Evolutionary conservation across 2,329 filamentous ascomycete genomes (phyloP), one percentile per base, ranked within the genome.

Genomic region (Trichoderma atrobrunneum): DNA sequence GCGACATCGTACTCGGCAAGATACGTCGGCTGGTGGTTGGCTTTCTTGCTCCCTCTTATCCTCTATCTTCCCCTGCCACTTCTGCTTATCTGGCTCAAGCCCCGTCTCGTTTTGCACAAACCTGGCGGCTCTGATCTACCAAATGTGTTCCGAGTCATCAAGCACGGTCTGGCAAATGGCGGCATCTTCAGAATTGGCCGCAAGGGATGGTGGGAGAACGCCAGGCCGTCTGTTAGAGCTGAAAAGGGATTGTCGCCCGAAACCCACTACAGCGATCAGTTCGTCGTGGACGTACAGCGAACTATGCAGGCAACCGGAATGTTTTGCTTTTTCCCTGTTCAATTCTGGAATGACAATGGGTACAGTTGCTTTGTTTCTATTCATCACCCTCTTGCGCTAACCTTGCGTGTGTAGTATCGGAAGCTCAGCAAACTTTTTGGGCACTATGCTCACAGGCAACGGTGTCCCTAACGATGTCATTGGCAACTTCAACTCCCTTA

Each of bases 281-380:
- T 90, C 84, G 90, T 93, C 65, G 88, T 89, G 76, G 90, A 92
- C 75, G 87, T 91, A 16, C 84, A 84, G 70, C 88, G 90, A 78
- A 84, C 82, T 0, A 81, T 81, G 77, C 75, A 80, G 30, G 83
- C 83, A 7, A 81, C 80, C n/a, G 78, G 81, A 71, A 80, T 85
- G 78, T 81, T 83, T 76, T 77, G 82, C 30, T 84, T 83, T 74
- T 79, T 48, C 43, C 82, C 83, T 6, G 77, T 84, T 6, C 83
- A 81, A 75, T 77, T 76, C 71, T 75, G 83, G 73, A 84, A 83
- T 74, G 80, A 84, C 66, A 82, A 82, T 16, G 82, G 76, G 43
- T 48, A 48, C 43, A 8, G 43, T 48, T 48, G 39, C 18, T 16
- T 48, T 5, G 39, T 3, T n/a, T 48, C 43, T 48, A 48, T 8